A percentile compares a stretch with the other conserved stretches of the same genome.
Evolutionary conservation across 441 rosid genomes (phyloP).

Genomic region (Theobroma grandiflorum): DNA sequence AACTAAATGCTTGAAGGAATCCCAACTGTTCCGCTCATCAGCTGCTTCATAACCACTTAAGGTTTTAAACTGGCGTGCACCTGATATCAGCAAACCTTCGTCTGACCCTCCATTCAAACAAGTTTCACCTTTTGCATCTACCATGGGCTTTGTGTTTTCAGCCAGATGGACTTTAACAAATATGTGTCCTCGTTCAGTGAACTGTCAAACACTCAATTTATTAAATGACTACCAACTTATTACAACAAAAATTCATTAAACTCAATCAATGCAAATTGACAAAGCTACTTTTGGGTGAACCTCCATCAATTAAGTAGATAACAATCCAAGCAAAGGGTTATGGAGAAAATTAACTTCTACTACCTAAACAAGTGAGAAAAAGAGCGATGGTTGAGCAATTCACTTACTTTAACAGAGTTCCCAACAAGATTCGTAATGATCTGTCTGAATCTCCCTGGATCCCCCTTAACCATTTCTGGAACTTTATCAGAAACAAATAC

Average conservation of each 20-base stretch:
- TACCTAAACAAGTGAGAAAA: neutral
- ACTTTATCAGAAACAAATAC: conserved; percentile 88
- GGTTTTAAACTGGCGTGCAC: conserved; percentile 59
- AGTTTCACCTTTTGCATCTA: conserved; percentile 46
- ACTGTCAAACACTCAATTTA: conserved; percentile 53
- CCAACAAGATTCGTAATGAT: conserved; percentile 95
- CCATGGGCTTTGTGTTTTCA: conserved; percentile 55
- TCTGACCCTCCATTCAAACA: conserved; percentile 59
- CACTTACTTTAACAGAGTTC: conserved; percentile 90
- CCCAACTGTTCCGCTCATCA: conserved; percentile 87
- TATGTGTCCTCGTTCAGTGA: conserved; percentile 91
- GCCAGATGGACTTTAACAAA: conserved; percentile 85
- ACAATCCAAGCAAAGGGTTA: conserved; percentile 18
- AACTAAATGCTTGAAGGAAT: conserved; percentile 69
- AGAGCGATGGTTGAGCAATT: conserved; percentile 14
- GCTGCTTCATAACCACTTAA: conserved; percentile 93
- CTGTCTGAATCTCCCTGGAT: conserved; percentile 96
- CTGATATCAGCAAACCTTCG: conserved; percentile 42
- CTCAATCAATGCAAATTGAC: neutral
- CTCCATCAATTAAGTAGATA: conserved; percentile 3
- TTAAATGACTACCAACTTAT: conserved; percentile 12
- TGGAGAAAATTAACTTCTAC: neutral
- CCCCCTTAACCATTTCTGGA: conserved; percentile 85
- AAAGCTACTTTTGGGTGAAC: neutral
- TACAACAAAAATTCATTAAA: neutral